Evolutionary conservation across 345 rosid species (phyloP).

Genomic region (Corymbia maculata): DNA sequence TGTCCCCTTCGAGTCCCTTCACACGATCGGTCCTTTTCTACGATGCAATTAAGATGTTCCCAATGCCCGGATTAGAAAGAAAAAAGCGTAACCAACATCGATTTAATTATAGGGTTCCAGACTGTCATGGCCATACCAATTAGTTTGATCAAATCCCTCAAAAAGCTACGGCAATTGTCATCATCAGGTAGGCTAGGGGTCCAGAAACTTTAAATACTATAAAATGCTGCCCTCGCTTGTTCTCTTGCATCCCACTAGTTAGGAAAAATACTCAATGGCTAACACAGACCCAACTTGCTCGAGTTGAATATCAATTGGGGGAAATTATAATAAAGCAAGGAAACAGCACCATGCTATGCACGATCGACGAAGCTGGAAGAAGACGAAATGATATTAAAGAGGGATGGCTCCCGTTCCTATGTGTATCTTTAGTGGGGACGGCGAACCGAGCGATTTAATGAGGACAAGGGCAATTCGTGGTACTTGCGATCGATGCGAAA

Average conservation of each 20-base stretch:
- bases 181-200: not conserved
- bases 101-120: not conserved
- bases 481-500: not conserved
- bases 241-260: not conserved
- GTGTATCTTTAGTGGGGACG: not conserved
- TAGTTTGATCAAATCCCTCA: not conserved
- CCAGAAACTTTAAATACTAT: not conserved
- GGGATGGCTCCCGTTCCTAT: not conserved
- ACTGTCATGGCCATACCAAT: not conserved
- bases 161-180: not conserved
- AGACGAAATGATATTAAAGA: not conserved
- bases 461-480: not conserved
- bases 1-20: constrained; percentile 1
- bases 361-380: not conserved
- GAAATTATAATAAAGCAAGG: not conserved
- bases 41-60: constrained; percentile 1
- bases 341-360: constrained; percentile 25
- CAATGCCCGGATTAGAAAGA: not conserved
- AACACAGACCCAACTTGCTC: not conserved
- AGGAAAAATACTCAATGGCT: not conserved
- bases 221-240: not conserved
- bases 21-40: not conserved
- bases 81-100: not conserved
- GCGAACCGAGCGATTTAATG: not conserved
- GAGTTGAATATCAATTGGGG: not conserved